A percentile compares a stretch with the other conserved stretches of the same genome.
Conservation (phyloP, 768 basidiomycete genomes). For the Hortiboletus flavorubellus region DNA sequence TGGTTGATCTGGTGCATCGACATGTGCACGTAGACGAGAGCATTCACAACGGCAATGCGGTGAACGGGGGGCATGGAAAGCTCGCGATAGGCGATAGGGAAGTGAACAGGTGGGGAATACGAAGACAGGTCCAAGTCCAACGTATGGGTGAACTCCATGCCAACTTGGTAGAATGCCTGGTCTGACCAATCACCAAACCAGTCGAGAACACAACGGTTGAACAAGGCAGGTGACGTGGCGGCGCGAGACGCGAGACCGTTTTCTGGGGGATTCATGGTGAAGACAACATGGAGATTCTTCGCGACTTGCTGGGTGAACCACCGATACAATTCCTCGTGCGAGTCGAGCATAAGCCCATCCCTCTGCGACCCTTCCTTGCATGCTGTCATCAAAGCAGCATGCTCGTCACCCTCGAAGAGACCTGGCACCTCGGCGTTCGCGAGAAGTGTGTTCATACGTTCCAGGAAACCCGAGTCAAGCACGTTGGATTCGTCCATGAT, state of each 20-base stretch:
- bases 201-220: constrained; percentile 98
- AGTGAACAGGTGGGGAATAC: constrained; percentile 74
- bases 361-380: constrained; percentile 99
- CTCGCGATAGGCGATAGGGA: constrained; percentile 87
- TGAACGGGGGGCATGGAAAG: constrained; percentile 85
- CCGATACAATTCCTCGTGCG: constrained; percentile 93
- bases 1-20: constrained; percentile 88
- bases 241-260: constrained; percentile 94
- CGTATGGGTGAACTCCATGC: constrained; percentile 91
- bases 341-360: constrained; percentile 97
- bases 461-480: constrained; percentile 96
- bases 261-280: constrained; percentile 98
- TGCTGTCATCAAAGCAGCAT: constrained; percentile 96
- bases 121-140: constrained; percentile 87
- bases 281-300: constrained; percentile 96
- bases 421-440: constrained; percentile 99
- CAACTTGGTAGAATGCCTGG: constrained; percentile 97
- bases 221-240: constrained; percentile 95
- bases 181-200: constrained; percentile 99
- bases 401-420: constrained; percentile 99
- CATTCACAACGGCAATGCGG: constrained; percentile 89
- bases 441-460: constrained; percentile 99
- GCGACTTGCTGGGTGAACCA: constrained; percentile 99
- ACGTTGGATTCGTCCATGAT: constrained; percentile 99
- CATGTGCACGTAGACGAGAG: constrained; percentile 86